phyloP scores from a whole-genome alignment of 768 basidiomycete genomes.

The Naganishia kalamii region DNA sequence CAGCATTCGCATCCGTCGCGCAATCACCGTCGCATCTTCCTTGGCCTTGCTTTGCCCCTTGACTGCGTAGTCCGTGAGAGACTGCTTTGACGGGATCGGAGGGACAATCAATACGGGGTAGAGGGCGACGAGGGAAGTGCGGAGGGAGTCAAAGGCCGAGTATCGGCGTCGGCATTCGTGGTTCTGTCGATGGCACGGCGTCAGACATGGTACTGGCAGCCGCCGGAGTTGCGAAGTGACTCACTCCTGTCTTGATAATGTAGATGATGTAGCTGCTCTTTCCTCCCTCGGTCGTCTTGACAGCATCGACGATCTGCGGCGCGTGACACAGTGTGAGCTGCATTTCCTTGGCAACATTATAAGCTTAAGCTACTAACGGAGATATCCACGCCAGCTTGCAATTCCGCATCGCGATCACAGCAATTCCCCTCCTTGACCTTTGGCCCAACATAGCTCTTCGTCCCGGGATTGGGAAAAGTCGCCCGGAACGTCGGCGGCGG shows the following conservation, averaged over 20 bases:
- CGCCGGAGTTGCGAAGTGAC: constrained; percentile 25
- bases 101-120: constrained; percentile 96
- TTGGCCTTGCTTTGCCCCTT: constrained; percentile 83
- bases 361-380: constrained; percentile 12
- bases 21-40: constrained; percentile 87
- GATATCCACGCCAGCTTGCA: constrained; percentile 38
- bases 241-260: constrained; percentile 79
- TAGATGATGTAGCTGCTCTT: constrained; percentile 84
- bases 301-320: constrained; percentile 89
- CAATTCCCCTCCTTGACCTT: constrained; percentile 41
- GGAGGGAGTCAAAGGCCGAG: constrained; percentile 93
- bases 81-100: constrained; percentile 95
- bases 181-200: constrained; percentile 51
- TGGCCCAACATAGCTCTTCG: constrained; percentile 31
- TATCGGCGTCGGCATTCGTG: constrained; percentile 82
- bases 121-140: constrained; percentile 70
- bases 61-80: constrained; percentile 89
- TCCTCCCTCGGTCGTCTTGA: constrained; percentile 87
- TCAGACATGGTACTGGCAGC: neutral
- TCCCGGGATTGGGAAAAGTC: constrained; percentile 36
- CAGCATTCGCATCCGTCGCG: constrained; percentile 84
- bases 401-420: constrained; percentile 41
- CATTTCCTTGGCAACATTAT: too few relatives aligned
- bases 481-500: constrained; percentile 43
- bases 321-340: too few relatives aligned